Evolutionary conservation across 306 rosid species (phyloP).

Genomic region (Lathyrus sativus): DNA sequence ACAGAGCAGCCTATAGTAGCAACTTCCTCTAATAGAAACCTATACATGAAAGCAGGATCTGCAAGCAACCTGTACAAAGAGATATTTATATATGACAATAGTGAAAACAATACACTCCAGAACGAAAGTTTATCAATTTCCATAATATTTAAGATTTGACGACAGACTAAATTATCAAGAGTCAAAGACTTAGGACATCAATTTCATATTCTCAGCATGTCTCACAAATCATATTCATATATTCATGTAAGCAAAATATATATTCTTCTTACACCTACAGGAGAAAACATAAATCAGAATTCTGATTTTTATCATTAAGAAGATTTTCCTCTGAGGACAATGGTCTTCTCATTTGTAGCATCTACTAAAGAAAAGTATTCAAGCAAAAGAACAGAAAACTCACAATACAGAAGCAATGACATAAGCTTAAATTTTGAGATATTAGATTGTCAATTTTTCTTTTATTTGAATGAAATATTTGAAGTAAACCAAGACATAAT

Average conservation of each 20-base stretch:
- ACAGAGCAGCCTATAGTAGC: constrained; percentile 80
- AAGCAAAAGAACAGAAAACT: constrained; percentile 11
- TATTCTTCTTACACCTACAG: constrained; percentile 3
- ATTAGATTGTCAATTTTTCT: constrained; percentile 12
- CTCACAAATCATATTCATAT: constrained; percentile 4
- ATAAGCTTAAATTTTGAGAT: not conserved
- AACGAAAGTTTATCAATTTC: constrained; percentile 21
- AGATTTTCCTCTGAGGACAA: not conserved
- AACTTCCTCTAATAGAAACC: constrained; percentile 80
- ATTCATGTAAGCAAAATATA: constrained; percentile 30
- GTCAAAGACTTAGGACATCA: constrained; percentile 13
- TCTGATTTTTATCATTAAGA: not conserved
- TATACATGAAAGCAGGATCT: constrained; percentile 89
- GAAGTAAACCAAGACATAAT: constrained; percentile 20
- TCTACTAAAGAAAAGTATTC: constrained; percentile 1
- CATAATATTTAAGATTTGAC: constrained; percentile 16
- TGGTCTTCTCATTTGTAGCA: constrained; percentile 9
- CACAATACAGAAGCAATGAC: constrained; percentile 23
- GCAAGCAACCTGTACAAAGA: constrained; percentile 85
- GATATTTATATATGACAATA: constrained; percentile 26
- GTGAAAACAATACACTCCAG: not conserved
- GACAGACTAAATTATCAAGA: constrained; percentile 18
- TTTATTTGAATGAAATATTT: constrained; percentile 15
- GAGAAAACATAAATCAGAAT: constrained; percentile 15
- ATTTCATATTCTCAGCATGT: constrained; percentile 15